Base-by-base conservation (phyloP, 2,329 filamentous ascomycete species). In the Aciculosporium take region DNA sequence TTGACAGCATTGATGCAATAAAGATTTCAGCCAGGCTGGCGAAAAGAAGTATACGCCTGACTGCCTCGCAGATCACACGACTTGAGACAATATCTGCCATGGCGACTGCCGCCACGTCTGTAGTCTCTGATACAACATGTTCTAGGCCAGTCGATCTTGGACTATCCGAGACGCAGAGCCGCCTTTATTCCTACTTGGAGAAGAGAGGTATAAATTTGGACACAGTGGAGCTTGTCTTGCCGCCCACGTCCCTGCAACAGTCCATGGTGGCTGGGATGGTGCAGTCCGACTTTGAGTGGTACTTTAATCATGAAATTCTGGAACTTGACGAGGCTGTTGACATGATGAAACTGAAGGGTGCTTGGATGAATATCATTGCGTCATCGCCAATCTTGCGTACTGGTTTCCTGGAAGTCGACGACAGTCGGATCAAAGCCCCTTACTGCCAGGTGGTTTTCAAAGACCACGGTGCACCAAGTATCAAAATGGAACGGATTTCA, bases 1-100 rank as follows among this genome's bases (percentile, higher is more conserved):
- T 95, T 6, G 89, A 95, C 63, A 94, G 88, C 53, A 93, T 95
- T 44, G 88, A 95, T 58, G 74, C 82, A 2, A 89, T 95, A 57
- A 93, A 86, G 51, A 64, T 95, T 0, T 81, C 84, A 0, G 79
- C 85, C 0, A 72, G 77, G 40, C 66, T 94, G 2, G 81, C 73
- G 47, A 72, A 69, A 34, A 59, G 61, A 4, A 72, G 70, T 0
- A 62, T 91, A 17, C 55, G 63, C 1, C 56, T 94, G 9, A 65
- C 79, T 0, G 76, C 88, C n/a, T 84, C 84, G 49, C 67, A 70
- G n/a, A 79, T 95, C 18, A 81, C 94, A 69, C 79, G 74, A 40
- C 69, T 69, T 3, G 76, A 82, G 39, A 85, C 74, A 0, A 79
- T 94, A 28, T 56, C 68, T 1, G 71, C 63, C 3, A 46, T 46